Conservation (phyloP, 2,329 filamentous ascomycete genomes). For the Sclerotinia trifoliorum region DNA sequence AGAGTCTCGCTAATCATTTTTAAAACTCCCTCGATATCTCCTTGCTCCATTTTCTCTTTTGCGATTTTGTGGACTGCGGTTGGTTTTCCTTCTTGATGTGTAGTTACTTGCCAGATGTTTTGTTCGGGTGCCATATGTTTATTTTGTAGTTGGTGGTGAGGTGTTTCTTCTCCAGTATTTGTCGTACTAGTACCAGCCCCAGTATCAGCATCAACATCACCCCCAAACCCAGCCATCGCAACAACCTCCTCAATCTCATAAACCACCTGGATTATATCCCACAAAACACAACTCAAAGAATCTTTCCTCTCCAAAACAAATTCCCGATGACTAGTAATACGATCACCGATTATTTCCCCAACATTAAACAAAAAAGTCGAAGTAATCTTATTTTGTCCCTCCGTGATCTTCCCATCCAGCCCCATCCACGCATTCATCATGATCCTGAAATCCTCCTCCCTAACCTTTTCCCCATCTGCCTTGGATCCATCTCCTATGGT, state of each 20-base stretch:
- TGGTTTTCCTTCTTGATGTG: too few species aligned
- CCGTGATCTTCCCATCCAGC: background rate
- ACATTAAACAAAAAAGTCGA: background rate
- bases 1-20: background rate
- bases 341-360: accelerated
- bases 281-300: background rate
- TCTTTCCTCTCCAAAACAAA: background rate
- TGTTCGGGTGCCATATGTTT: too few species aligned
- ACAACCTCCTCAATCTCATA: background rate
- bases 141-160: background rate
- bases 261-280: background rate
- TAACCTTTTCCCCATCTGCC: background rate
- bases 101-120: background rate
- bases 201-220: background rate
- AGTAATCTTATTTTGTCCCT: too few species aligned
- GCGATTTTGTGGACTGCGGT: background rate
- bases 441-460: background rate
- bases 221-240: too few species aligned
- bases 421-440: background rate
- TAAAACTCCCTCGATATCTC: background rate
- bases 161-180: too few species aligned
- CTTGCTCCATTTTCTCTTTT: background rate
- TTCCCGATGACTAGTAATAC: background rate
- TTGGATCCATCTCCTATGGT: too few species aligned
- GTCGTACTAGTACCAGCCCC: background rate